Percentiles rank a stretch among this genome's conserved stretches.
Conservation (phyloP, 2,329 filamentous ascomycete genomes). For the Boeremia lycopersici region DNA sequence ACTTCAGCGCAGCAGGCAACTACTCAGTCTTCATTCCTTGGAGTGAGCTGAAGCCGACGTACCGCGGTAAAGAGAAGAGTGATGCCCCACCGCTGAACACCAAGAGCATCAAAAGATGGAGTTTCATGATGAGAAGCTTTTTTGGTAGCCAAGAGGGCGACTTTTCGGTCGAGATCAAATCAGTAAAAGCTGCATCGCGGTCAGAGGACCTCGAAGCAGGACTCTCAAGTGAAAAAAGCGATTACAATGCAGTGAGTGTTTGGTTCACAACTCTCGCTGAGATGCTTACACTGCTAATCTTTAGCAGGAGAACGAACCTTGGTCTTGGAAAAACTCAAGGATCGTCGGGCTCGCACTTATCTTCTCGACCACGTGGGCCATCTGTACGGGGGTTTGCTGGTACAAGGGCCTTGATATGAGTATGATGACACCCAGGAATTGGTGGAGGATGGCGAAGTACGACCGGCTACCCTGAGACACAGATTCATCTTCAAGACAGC, state of each 20-base stretch:
- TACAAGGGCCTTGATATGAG: conserved; percentile 32
- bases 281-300: background rate
- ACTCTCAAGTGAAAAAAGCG: conserved; percentile 8
- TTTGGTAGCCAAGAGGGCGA: conserved; percentile 75
- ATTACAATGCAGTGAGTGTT: background rate
- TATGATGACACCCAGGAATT: conserved; percentile 29
- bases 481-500: background rate
- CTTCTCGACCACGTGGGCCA: conserved; percentile 26
- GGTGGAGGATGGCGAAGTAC: conserved; percentile 21
- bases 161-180: conserved; percentile 64
- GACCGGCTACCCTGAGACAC: conserved; percentile 1
- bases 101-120: conserved; percentile 67
- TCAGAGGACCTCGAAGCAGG: conserved; percentile 37
- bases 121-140: conserved; percentile 83
- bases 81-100: conserved; percentile 66
- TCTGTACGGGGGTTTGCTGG: conserved; percentile 31
- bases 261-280: background rate
- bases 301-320: conserved; percentile 23
- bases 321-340: conserved; percentile 36
- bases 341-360: conserved; percentile 34
- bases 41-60: conserved; percentile 71
- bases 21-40: conserved; percentile 64
- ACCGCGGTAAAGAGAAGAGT: conserved; percentile 69
- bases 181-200: conserved; percentile 56
- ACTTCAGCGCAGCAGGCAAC: conserved; percentile 26